phyloP scores from a whole-genome alignment of 768 basidiomycete genomes.

The Lyophyllum atratum region DNA sequence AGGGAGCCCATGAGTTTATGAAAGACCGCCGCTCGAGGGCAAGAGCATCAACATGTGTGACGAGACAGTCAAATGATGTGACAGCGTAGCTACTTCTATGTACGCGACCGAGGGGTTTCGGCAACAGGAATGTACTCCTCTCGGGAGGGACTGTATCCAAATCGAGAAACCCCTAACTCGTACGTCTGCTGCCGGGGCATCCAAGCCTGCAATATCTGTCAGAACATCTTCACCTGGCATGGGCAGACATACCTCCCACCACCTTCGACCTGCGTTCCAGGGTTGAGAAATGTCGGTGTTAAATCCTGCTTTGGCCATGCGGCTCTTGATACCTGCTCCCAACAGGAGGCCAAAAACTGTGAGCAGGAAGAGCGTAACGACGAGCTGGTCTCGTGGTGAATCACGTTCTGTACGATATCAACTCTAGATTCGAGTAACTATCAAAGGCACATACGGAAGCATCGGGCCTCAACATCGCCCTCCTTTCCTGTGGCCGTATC shows the following conservation, averaged over 20 bases:
- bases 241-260: constrained; percentile 75
- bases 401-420: constrained; percentile 70
- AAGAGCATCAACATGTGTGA: not conserved
- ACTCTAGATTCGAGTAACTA: constrained; percentile 7
- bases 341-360: constrained; percentile 85
- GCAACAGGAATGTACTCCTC: constrained; percentile 48
- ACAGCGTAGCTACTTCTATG: constrained; percentile 3
- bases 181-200: constrained; percentile 55
- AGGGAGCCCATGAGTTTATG: constrained; percentile 51
- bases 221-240: constrained; percentile 10
- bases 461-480: constrained; percentile 93
- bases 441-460: constrained; percentile 74
- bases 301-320: constrained; percentile 79
- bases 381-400: constrained; percentile 92
- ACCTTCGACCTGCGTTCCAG: constrained; percentile 65
- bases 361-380: constrained; percentile 88
- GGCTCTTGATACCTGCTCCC: constrained; percentile 80
- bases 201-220: constrained; percentile 46
- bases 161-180: constrained; percentile 42
- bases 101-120: constrained; percentile 19
- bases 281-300: constrained; percentile 50
- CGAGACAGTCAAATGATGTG: constrained; percentile 6
- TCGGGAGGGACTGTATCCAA: constrained; percentile 44
- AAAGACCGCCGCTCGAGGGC: not conserved
- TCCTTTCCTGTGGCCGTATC: constrained; percentile 95